These are phyloP conservation scores for Penicillium silybi DNA, from an alignment of 495 filamentous ascomycete species.

Conservation along the genomic window DNA sequence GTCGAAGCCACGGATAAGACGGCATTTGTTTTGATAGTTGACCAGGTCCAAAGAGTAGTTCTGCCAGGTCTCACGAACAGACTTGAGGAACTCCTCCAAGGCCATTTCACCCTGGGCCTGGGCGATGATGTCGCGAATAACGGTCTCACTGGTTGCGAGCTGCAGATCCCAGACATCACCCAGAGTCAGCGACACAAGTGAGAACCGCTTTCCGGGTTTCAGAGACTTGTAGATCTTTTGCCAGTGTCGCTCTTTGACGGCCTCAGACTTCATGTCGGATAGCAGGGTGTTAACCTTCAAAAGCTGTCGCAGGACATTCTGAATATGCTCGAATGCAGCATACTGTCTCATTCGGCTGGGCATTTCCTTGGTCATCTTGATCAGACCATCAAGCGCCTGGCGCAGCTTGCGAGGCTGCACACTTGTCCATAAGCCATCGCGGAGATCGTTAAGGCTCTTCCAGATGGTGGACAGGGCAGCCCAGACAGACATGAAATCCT, in stretches of 20 bases:
- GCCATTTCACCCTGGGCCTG: conserved; percentile 99
- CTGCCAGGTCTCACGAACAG: conserved; percentile 95
- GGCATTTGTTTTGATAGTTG: conserved; percentile 95
- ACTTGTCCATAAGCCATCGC: conserved; percentile 87
- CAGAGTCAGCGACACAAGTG: conserved; percentile 85
- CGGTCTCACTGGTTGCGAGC: conserved; percentile 74
- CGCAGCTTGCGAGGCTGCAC: conserved; percentile 90
- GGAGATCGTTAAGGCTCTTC: conserved; percentile 91
- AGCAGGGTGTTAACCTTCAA: conserved; percentile 87
- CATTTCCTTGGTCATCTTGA: conserved; percentile 99
- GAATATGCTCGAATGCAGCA: conserved; percentile 96
- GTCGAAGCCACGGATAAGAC: conserved; percentile 96
- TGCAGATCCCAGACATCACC: conserved; percentile 98
- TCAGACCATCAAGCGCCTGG: conserved; percentile 78
- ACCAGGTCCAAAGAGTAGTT: conserved; percentile 91
- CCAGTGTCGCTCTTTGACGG: conserved; percentile 95
- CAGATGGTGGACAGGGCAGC: conserved; percentile 90
- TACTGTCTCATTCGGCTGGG: conserved; percentile 98
- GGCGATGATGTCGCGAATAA: conserved; percentile 86
- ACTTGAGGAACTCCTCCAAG: conserved; percentile 93
- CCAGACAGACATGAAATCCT: conserved; percentile 99
- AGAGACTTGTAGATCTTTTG: conserved; percentile 93
- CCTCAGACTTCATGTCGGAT: conserved; percentile 92
- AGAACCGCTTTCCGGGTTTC: conserved; percentile 86
- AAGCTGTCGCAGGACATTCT: conserved; percentile 79